A percentile compares a stretch with the other conserved stretches of the same genome.
Evolutionary conservation across 805 yeast genomes (phyloP).

Genomic region (Debaryomyces prosopidis): DNA sequence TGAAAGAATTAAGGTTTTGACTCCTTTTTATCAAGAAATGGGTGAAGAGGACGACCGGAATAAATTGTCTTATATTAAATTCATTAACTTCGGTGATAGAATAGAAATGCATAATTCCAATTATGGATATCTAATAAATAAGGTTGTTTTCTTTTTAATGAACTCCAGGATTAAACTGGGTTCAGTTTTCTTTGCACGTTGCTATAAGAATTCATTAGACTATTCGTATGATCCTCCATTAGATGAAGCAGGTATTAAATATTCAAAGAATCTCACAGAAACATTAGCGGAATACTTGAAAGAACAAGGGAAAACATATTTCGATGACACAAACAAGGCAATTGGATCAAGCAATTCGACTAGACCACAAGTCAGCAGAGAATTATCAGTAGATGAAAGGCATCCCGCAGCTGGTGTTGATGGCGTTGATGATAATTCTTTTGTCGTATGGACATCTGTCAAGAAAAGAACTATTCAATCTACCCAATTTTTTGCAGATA

Average conservation of each 20-base stretch:
- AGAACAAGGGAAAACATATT: slow-evolving; percentile 33
- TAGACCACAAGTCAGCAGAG: slow-evolving; percentile 6
- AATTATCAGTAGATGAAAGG: slow-evolving; percentile 34
- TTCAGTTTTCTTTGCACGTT: slow-evolving; percentile 88
- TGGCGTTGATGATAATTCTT: slow-evolving; percentile 58
- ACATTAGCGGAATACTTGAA: slow-evolving; percentile 48
- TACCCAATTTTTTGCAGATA: slow-evolving; percentile 63
- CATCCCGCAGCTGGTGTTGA: slow-evolving; percentile 53
- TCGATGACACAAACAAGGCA: slow-evolving; percentile 12
- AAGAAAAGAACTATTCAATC: slow-evolving; percentile 82
- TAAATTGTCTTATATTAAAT: slow-evolving; percentile 70
- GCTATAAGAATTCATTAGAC: slow-evolving; percentile 55
- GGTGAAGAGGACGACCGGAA: slow-evolving; percentile 45
- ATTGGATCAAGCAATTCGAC: neutral
- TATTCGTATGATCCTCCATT: slow-evolving; percentile 80
- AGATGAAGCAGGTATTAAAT: slow-evolving; percentile 68
- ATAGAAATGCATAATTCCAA: slow-evolving; percentile 77
- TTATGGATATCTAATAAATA: slow-evolving; percentile 85
- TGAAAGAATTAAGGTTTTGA: slow-evolving; percentile 65
- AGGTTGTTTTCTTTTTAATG: slow-evolving; percentile 90
- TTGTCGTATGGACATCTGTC: slow-evolving; percentile 95
- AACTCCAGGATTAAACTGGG: slow-evolving; percentile 86
- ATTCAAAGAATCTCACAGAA: slow-evolving; percentile 63
- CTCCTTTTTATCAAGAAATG: slow-evolving; percentile 74
- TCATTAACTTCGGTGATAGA: slow-evolving; percentile 87